These are phyloP conservation scores for Fusarium sp. DNA, from an alignment of 2,329 filamentous ascomycete species.

Conservation along the genomic window DNA sequence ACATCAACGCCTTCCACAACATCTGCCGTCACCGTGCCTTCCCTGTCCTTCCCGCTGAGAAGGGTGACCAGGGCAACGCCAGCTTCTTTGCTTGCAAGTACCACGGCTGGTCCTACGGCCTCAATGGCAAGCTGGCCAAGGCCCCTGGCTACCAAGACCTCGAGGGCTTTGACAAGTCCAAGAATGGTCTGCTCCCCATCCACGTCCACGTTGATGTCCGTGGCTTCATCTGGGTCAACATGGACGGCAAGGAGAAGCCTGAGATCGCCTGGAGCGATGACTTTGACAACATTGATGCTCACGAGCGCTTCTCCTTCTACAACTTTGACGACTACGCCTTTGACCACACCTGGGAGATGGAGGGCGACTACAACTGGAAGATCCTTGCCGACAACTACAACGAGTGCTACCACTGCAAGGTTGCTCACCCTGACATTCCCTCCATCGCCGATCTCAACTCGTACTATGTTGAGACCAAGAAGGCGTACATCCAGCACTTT, in stretches of 20 bases:
- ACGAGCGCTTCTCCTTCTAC: conserved; percentile 56
- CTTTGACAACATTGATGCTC: conserved; percentile 59
- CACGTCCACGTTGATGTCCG: conserved; percentile 63
- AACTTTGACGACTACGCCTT: conserved; percentile 65
- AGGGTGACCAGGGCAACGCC: conserved; percentile 59
- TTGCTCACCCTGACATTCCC: conserved; percentile 67
- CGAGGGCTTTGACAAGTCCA: conserved; percentile 64
- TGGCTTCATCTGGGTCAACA: conserved; percentile 69
- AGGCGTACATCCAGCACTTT: conserved; percentile 62
- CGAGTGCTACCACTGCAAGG: conserved; percentile 72
- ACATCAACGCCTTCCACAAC: conserved; percentile 71
- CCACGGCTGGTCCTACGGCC: conserved; percentile 71
- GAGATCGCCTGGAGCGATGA: conserved; percentile 64
- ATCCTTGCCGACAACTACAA: conserved; percentile 73
- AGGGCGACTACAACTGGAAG: conserved; percentile 70
- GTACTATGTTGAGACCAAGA: conserved; percentile 62
- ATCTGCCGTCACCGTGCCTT: conserved; percentile 71
- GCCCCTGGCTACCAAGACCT: conserved; percentile 68
- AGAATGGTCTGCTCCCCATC: conserved; percentile 66
- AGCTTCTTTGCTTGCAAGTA: conserved; percentile 68
- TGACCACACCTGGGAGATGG: conserved; percentile 67
- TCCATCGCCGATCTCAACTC: conserved; percentile 66
- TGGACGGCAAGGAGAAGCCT: conserved; percentile 58
- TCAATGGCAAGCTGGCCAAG: conserved; percentile 67
- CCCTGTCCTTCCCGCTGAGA: conserved; percentile 58